Conservation (phyloP, 805 yeast species). For the Yarrowia bubula region DNA sequence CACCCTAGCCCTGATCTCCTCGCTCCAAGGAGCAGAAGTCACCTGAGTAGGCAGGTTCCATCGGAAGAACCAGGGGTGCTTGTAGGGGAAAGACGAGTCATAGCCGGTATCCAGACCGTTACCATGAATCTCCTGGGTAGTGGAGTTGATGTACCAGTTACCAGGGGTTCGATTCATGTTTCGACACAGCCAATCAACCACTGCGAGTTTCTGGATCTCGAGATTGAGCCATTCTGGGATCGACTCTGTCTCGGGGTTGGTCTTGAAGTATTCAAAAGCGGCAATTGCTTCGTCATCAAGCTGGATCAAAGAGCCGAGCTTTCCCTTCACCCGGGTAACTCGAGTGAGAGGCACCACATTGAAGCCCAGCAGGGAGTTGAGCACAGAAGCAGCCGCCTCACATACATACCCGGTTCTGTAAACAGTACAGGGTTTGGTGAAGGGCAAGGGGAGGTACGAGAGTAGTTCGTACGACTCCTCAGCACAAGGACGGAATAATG, state of each 20-base stretch:
- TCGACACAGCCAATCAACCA: constrained; percentile 15
- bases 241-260: not conserved
- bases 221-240: not conserved
- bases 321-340: not conserved
- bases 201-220: constrained; percentile 10
- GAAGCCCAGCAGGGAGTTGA: constrained; percentile 15
- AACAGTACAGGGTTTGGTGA: constrained; percentile 13
- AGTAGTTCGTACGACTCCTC: constrained; percentile 10
- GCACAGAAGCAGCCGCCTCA: constrained; percentile 13
- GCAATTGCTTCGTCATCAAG: not conserved
- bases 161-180: constrained; percentile 17
- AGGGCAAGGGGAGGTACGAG: constrained; percentile 1
- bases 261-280: constrained; percentile 11
- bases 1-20: not conserved
- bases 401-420: constrained; percentile 12
- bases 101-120: constrained; percentile 13
- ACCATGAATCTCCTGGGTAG: not conserved
- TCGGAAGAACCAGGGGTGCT: constrained; percentile 12
- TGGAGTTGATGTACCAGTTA: constrained; percentile 1
- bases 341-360: constrained; percentile 15
- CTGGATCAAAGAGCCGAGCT: constrained; percentile 8
- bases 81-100: constrained; percentile 11
- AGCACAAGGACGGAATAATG: not conserved
- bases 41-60: not conserved
- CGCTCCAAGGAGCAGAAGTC: not conserved